Evolutionary conservation across 2,329 filamentous ascomycete genomes (phyloP).

Genomic region (Ramichloridium luteum): DNA sequence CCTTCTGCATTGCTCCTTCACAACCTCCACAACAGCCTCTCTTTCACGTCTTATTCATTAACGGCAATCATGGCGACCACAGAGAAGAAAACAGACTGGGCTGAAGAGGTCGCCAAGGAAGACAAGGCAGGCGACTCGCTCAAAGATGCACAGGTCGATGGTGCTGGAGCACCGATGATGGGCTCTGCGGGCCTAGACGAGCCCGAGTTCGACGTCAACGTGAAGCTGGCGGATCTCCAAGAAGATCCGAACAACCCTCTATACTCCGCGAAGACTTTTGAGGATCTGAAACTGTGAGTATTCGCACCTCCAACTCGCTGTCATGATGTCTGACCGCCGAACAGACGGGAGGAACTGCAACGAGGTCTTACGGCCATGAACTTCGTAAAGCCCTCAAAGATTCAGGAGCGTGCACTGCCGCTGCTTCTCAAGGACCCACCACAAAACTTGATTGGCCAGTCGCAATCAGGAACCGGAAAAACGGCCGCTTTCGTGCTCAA

Average conservation of each 20-base stretch:
- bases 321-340: conserved; percentile 10
- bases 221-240: conserved; percentile 83
- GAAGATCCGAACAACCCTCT: conserved; percentile 76
- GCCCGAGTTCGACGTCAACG: conserved; percentile 75
- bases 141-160: conserved; percentile 29
- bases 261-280: conserved; percentile 71
- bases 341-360: conserved; percentile 51
- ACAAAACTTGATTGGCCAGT: conserved; percentile 90
- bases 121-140: conserved; percentile 9
- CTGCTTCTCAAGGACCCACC: conserved; percentile 80
- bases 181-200: conserved; percentile 44
- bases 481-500: conserved; percentile 94
- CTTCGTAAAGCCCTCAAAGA: conserved; percentile 93
- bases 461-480: conserved; percentile 97
- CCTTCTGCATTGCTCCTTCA: too few relatives aligned
- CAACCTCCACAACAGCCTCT: too few relatives aligned
- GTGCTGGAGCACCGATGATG: conserved; percentile 30
- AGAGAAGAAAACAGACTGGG: conserved; percentile 16
- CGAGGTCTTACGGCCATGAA: conserved; percentile 69
- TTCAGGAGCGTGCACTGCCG: conserved; percentile 88
- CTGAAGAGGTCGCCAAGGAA: conserved; percentile 6
- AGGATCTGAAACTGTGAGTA: conserved; percentile 75
- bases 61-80: conserved; percentile 7
- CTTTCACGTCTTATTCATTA: too few relatives aligned
- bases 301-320: neutral